Base-by-base conservation (phyloP, 1,139 yeast genomes). In the Candida gigantensis region DNA sequence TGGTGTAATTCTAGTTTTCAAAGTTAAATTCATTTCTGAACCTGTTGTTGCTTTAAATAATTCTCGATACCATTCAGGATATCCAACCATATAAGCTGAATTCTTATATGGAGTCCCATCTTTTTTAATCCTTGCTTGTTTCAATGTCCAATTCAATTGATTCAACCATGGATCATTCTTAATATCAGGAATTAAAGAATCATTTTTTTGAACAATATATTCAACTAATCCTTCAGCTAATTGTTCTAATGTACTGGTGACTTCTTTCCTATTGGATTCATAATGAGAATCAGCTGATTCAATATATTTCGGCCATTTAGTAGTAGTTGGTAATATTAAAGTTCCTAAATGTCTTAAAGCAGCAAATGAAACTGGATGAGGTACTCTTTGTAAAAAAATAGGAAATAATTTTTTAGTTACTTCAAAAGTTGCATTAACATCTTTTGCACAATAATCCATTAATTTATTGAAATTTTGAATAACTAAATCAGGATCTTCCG, bases 291-390 rank as follows among this genome's bases (percentile, higher is more conserved):
- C 98, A 1, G 97, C 80, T 3, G 65, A 68, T n/a, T 70, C 60
- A 16, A 89, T 61, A 52, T 89, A 94, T 3, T 72, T 55, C 14
- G 80, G 71, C 98, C 98, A 94, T 23, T 73, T 65, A 11, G 61
- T 60, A 13, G 86, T 79, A 1, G 95, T 84, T 2, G 99, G 96
- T 32, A 94, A 65, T 35, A 90, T 76, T 37, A 86, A 76, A n/a
- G 83, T 72, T 4, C 90, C 83, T 54, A 94, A 68, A 43, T 81
- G 84, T 44, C 84, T 72, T 39, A 92, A 65, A 0, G 96, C 97
- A 1, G 95, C 92, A 65, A 92, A 85, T 16, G 95, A 87, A 2
- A 90, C 96, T 0, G 98, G 97, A 58, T 94, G 98, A 0, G 97
- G 96, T 23, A 90, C 80, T 36, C 79, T 75, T 20, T 65, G 52